These are phyloP conservation scores for Cucumis cinereus DNA, from an alignment of 306 rosid species.

Conservation along the genomic window DNA sequence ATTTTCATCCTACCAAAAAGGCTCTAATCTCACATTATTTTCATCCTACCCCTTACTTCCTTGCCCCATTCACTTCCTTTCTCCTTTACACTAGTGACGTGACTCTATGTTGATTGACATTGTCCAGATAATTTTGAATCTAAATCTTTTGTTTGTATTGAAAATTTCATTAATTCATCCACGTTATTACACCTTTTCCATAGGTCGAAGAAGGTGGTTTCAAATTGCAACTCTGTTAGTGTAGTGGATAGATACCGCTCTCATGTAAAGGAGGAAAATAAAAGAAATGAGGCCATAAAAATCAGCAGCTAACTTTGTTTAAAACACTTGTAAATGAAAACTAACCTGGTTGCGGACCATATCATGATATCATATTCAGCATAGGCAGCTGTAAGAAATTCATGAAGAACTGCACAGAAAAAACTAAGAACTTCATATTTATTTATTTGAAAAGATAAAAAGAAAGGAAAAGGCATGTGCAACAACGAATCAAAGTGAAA, in stretches of 20 bases:
- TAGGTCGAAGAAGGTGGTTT: neutral
- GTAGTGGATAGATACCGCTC: neutral
- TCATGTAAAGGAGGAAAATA: neutral
- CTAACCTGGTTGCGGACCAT: slow-evolving; percentile 97
- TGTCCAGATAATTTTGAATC: neutral
- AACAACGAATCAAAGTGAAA: neutral
- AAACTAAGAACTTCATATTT: neutral
- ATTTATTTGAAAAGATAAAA: neutral
- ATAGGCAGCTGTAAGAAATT: slow-evolving; percentile 79
- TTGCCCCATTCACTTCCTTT: neutral
- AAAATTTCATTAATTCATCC: neutral
- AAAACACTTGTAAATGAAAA: neutral
- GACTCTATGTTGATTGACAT: neutral
- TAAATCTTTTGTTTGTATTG: neutral
- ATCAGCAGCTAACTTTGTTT: neutral
- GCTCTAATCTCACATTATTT: neutral
- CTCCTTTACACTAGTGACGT: neutral
- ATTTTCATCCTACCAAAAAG: neutral
- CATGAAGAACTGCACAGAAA: slow-evolving; percentile 65
- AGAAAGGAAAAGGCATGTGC: neutral
- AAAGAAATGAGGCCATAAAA: neutral
- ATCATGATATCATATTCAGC: slow-evolving; percentile 86
- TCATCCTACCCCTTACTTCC: neutral
- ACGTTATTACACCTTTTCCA: neutral
- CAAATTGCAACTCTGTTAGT: neutral